A percentile compares a stretch with the other conserved stretches of the same genome.
Evolutionary conservation across 257 asterid genomes (phyloP).

Genomic region (Solanum medicagineum): DNA sequence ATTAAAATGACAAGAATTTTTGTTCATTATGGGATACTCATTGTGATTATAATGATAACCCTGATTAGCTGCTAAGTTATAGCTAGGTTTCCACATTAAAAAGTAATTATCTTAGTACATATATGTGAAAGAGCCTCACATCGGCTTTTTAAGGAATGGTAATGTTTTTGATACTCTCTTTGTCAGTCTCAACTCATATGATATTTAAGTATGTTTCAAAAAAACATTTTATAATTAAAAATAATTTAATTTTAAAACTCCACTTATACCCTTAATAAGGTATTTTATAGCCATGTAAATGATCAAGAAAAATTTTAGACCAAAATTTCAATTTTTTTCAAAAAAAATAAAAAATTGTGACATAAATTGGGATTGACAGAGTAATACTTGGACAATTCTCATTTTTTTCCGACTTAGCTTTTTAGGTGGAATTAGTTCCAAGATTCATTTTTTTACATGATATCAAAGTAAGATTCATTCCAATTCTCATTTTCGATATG

Average conservation of each 20-base stretch:
- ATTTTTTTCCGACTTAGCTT: no score
- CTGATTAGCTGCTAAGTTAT: neutral
- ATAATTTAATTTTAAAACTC: no score
- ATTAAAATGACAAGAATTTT: neutral
- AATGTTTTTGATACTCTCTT: neutral
- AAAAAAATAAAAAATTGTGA: no score
- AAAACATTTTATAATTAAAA: no score
- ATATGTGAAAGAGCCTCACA: neutral
- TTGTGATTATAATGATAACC: neutral
- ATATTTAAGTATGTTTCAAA: no score
- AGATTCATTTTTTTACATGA: neutral
- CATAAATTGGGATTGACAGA: no score
- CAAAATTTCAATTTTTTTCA: no score
- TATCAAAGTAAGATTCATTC: no score
- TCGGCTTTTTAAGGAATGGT: neutral
- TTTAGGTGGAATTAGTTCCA: no score
- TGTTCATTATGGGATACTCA: neutral
- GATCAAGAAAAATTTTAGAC: no score
- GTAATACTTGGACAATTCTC: neutral
- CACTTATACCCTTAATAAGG: neutral
- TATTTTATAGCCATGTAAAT: neutral
- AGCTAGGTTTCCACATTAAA: neutral
- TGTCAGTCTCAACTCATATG: no score
- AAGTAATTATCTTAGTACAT: neutral
- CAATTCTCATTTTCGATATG: neutral